phyloP scores from a whole-genome alignment of 2,329 filamentous ascomycete genomes.

The Fusarium incarnatum region DNA sequence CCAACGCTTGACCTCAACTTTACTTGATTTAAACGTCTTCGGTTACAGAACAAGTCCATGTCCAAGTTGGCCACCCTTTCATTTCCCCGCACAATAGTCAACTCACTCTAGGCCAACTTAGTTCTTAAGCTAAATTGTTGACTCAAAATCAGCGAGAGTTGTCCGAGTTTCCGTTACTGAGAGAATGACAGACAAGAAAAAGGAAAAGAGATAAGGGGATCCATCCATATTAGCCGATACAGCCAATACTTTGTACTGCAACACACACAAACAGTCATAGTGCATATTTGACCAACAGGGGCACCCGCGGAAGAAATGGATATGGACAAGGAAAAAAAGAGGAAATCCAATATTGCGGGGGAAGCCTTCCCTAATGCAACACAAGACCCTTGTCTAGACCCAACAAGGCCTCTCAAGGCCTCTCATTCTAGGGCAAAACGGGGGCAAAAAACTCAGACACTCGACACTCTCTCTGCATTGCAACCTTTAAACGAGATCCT shows the following conservation, averaged over 20 bases:
- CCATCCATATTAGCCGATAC: conserved; percentile 17
- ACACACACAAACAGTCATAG: not conserved
- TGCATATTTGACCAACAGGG: conserved; percentile 23
- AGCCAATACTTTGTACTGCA: conserved; percentile 1
- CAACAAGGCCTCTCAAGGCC: not conserved
- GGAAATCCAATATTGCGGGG: conserved; percentile 38
- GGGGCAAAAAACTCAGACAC: conserved; percentile 19
- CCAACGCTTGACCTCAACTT: not conserved
- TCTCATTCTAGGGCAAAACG: conserved; percentile 10
- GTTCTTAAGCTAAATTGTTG: not conserved
- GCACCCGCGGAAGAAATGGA: conserved; percentile 13
- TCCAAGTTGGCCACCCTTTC: not conserved
- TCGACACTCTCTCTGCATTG: not conserved
- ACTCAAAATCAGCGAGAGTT: no score
- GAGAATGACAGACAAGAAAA: not conserved
- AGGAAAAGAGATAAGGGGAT: not conserved
- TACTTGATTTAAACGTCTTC: not conserved
- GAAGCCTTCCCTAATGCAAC: conserved; percentile 5
- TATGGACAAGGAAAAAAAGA: not conserved
- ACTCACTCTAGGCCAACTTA: not conserved
- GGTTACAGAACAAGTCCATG: not conserved
- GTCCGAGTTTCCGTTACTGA: not conserved
- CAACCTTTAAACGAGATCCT: not conserved
- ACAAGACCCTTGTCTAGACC: conserved; percentile 8
- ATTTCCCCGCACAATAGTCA: not conserved